These are phyloP conservation scores for Serendipita sp. DNA, from an alignment of 768 basidiomycete species.

Conservation along the genomic window DNA sequence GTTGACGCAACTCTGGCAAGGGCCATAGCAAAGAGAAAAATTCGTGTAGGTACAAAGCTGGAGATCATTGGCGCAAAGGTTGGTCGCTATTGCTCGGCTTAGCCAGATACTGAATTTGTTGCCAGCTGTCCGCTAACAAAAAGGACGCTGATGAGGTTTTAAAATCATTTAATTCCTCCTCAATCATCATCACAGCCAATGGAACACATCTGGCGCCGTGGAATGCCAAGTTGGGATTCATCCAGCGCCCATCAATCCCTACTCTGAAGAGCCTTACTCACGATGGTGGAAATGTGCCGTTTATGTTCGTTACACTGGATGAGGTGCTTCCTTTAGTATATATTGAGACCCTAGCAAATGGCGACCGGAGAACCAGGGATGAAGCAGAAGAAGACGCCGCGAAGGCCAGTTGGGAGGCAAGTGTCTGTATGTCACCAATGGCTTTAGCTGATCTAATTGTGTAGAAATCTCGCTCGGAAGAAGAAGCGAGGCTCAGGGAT, in stretches of 20 bases:
- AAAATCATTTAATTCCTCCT: constrained; percentile 55
- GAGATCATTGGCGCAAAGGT: constrained; percentile 68
- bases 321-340: constrained; percentile 65
- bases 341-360: constrained; percentile 45
- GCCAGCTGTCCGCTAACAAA: constrained; percentile 47
- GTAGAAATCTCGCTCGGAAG: constrained; percentile 43
- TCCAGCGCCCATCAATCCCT: constrained; percentile 45
- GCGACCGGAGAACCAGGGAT: constrained; percentile 37
- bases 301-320: constrained; percentile 26
- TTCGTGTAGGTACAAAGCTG: constrained; percentile 72
- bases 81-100: constrained; percentile 16
- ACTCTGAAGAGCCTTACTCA: constrained; percentile 63
- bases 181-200: constrained; percentile 63
- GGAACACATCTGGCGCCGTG: constrained; percentile 75
- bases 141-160: constrained; percentile 73
- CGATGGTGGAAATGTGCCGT: constrained; percentile 65
- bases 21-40: constrained; percentile 47
- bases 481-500: constrained; percentile 39
- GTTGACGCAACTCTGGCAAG: constrained; percentile 59
- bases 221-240: constrained; percentile 79
- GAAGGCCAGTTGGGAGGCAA: constrained; percentile 58
- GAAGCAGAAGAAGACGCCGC: constrained; percentile 50
- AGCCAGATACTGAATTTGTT: not conserved
- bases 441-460: not conserved
- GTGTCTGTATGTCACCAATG: constrained; percentile 10